Evolutionary conservation across 306 rosid species (phyloP), one percentile per base, ranked within the genome.

Genomic region (Corylus avellana): DNA sequence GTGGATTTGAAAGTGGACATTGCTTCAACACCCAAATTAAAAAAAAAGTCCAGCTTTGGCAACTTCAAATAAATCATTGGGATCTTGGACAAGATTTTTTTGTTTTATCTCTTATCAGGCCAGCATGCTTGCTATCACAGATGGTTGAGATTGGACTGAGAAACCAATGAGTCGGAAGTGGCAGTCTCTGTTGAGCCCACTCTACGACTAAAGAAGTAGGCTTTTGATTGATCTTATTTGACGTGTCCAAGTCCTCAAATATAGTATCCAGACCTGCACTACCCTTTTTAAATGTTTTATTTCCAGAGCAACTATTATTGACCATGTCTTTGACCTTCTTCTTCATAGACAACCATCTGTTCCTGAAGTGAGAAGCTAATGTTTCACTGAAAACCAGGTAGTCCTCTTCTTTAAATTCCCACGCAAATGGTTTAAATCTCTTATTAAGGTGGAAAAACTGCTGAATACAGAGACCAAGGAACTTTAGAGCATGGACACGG

Each of bases 121-220:
- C 88, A 86, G 87, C 82, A 22, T 44, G 77, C 85, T 88, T 89
- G 84, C 83, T 72, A 82, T 77, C 84, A 79, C 83, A 81, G 67
- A 90, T 89, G 54, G 97, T 95, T 54, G 98, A 83, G 75, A 92
- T 75, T 80, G 98, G 93, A 83, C 98, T 92, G 12, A 92, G 89
- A 84, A 86, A 89, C 91, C 92, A 95, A 81, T 87, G 87, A 74
- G 74, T 44, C 10, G 98, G 98, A 88, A 95, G 90, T 69, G 98
- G 98, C 56, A 92, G 82, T 87, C 92, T 88, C 91, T 95, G 98
- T 87, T 78, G 86, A 78, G 94, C 97, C 98, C 98, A 92, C 84
- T 92, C 95, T 56, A 83, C 72, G n/a, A 35, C 71, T 75, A 90
- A 83, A 59, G 93, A 86, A 56, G 85, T 80, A 83, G 47, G 54